These are phyloP conservation scores for Exophiala dermatitidis DNA, from an alignment of 2,329 filamentous ascomycete genomes.

Conservation along the genomic window DNA sequence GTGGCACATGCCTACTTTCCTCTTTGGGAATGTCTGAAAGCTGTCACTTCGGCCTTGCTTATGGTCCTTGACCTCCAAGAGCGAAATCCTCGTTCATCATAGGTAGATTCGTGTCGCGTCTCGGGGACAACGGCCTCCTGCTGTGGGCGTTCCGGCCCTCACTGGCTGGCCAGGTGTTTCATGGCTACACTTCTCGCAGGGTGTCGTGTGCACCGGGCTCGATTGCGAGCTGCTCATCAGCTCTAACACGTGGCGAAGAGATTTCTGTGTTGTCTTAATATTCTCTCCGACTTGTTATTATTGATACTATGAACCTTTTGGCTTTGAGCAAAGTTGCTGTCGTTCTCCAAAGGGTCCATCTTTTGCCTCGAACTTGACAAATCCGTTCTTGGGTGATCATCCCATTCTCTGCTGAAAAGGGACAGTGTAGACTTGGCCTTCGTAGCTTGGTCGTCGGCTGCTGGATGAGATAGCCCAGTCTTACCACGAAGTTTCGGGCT, in stretches of 20 bases:
- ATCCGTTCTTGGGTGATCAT: neutral
- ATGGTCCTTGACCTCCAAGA: no score
- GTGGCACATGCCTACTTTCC: conserved; percentile 9
- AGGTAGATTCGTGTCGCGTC: neutral
- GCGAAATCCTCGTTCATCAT: neutral
- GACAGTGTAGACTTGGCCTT: neutral
- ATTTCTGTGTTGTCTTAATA: neutral
- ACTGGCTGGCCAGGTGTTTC: neutral
- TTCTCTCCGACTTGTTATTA: neutral
- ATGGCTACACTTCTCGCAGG: neutral
- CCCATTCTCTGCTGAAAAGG: neutral
- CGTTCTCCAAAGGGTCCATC: neutral
- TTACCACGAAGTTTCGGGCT: neutral
- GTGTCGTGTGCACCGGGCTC: neutral
- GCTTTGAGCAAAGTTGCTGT: conserved; percentile 3
- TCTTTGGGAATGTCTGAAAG: conserved; percentile 3
- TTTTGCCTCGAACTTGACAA: neutral
- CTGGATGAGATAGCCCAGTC: neutral
- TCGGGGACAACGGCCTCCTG: neutral
- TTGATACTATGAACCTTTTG: neutral
- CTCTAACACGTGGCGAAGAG: neutral
- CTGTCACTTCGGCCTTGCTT: neutral
- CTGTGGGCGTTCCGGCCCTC: neutral
- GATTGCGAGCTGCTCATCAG: neutral
- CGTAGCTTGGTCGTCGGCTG: neutral